Base-by-base conservation (phyloP, 73 alveolate genomes). In the Paramecium primaurelia region DNA sequence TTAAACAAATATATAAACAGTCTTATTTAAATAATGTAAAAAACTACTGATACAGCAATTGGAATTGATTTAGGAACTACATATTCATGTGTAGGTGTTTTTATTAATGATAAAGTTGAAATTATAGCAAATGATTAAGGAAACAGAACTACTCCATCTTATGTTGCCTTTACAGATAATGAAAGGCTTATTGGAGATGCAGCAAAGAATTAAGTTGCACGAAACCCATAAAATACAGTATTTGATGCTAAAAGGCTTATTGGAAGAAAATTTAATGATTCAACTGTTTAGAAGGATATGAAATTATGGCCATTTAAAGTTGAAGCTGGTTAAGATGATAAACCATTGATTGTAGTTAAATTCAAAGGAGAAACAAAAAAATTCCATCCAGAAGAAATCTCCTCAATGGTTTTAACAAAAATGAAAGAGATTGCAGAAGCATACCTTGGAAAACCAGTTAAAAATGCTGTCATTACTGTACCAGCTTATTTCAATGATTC, bases 41-140 rank as follows among this genome's bases (percentile, higher is more conserved):
- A 51, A 51, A 12, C 16, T 12, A 51, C 7, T 14, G 68, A 51
- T 51, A 51, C 75, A 16, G 98, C 97, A 59, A 90, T 98, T 86
- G 99, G 99, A 12, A 97, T 97, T 28, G 99, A 97, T 95, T 92
- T 97, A 16, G 99, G 99, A 16, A 98, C 99, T 54, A 98, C 99
- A 58, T 97, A 97, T 93, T 96, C 99, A 14, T 98, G 99, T 92
- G 99, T 98, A 11, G 99, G 99, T 49, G 96, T 97, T 85, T 97
- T 94, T 96, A 89, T 92, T 92, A 98, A 98, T 92, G 99, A 98
- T 30, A 97, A 97, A 94, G 99, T 98, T 9, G 99, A 98, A 86
- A 98, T 98, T 60, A 97, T 98, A 86, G 98, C 99, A 58, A 98
- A 97, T 87, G 99, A 98, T 71, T 95, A 96, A 92, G 99, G 99